A percentile compares a stretch with the other conserved stretches of the same genome.
These are phyloP conservation scores for Madurella mycetomatis DNA, from an alignment of 2,329 filamentous ascomycete species.

Conservation along the genomic window DNA sequence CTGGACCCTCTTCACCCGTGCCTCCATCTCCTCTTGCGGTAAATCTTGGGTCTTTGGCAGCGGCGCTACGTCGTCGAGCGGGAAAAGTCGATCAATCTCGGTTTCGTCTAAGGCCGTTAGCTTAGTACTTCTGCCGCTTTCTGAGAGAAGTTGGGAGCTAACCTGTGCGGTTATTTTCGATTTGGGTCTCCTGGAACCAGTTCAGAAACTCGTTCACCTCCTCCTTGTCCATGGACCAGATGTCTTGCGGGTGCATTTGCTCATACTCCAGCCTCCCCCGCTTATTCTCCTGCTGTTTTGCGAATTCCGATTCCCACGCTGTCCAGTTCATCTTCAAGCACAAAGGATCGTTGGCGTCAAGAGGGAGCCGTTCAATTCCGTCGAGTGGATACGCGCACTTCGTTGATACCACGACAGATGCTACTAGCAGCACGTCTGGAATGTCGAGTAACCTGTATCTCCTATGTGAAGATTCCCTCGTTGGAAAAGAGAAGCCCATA, in stretches of 20 bases:
- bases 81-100: slow-evolving; percentile 23
- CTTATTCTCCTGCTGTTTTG: slow-evolving; percentile 26
- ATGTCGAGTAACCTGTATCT: slow-evolving; percentile 47
- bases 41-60: slow-evolving; percentile 12
- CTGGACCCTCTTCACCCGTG: slow-evolving; percentile 23
- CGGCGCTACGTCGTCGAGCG: slow-evolving; percentile 12
- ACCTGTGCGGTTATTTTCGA: slow-evolving; percentile 27
- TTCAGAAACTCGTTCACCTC: slow-evolving; percentile 73
- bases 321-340: slow-evolving; percentile 66
- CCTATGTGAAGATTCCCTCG: slow-evolving; percentile 26
- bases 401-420: slow-evolving; percentile 67
- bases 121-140: not conserved
- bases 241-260: slow-evolving; percentile 26
- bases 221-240: slow-evolving; percentile 46
- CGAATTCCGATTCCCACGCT: slow-evolving; percentile 57
- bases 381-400: slow-evolving; percentile 80
- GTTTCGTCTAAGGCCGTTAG: slow-evolving; percentile 20
- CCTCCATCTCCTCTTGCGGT: slow-evolving; percentile 26
- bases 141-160: not conserved
- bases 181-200: slow-evolving; percentile 69
- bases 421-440: slow-evolving; percentile 71
- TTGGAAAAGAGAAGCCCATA: slow-evolving; percentile 56
- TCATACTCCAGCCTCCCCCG: slow-evolving; percentile 27
- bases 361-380: slow-evolving; percentile 46
- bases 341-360: slow-evolving; percentile 50